Conservation (phyloP, 768 basidiomycete genomes). For the Pholiota microspora region DNA sequence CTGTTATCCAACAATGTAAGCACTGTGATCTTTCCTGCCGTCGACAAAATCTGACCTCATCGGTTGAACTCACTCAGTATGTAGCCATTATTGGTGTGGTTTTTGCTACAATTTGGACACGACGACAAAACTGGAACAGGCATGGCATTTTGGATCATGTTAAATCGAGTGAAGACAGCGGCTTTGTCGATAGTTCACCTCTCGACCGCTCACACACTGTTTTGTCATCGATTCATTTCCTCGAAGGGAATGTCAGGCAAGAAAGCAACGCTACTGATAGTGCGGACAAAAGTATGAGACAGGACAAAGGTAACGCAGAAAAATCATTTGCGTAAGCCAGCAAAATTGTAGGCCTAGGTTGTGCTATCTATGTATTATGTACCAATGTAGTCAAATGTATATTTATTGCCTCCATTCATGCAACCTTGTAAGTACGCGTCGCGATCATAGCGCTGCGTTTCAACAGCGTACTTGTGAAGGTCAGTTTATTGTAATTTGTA, state of each 20-base stretch:
- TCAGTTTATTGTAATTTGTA: too few relatives aligned
- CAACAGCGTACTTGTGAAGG: too few relatives aligned
- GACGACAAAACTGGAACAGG: constrained; percentile 18
- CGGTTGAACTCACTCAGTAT: constrained; percentile 11
- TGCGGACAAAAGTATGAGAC: too few relatives aligned
- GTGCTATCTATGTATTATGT: too few relatives aligned
- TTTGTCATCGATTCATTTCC: not conserved
- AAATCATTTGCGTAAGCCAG: not conserved
- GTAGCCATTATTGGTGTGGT: constrained; percentile 34
- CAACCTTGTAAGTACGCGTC: too few relatives aligned
- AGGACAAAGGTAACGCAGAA: not conserved
- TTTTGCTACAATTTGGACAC: constrained; percentile 34
- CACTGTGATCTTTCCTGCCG: not conserved
- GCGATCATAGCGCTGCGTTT: too few relatives aligned
- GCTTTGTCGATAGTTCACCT: not conserved
- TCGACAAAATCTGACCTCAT: not conserved
- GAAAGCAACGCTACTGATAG: not conserved
- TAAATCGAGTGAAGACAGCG: not conserved
- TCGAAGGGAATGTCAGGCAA: not conserved
- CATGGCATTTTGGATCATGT: not conserved
- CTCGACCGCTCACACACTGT: not conserved
- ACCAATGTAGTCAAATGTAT: too few relatives aligned
- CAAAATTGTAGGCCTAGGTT: too few relatives aligned
- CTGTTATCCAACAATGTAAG: constrained; percentile 20
- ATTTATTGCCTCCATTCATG: too few relatives aligned